Base-by-base conservation (phyloP, 148 eudicot genomes). In the Arbutus unedo region DNA sequence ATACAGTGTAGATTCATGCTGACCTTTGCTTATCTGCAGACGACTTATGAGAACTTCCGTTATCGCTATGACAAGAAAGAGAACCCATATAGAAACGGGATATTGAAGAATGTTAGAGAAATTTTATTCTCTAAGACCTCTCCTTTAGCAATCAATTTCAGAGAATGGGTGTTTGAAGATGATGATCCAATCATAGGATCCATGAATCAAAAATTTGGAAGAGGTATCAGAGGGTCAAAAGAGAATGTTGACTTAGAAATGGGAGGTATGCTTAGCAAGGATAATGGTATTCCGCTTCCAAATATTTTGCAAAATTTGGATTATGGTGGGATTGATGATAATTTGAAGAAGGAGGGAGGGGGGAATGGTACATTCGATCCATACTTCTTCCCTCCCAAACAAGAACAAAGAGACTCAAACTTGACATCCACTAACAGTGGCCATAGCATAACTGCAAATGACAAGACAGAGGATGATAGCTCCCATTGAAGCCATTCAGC, bases 1-100 rank as follows among this genome's bases (percentile, higher is more conserved):
- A 3, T 15, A 11, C 6, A 45, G 25, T 79, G 16, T 10, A 25
- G 8, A 78, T 59, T 43, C 54, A 1, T 81, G 23, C 70, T 67
- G 6, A 51, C 57, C 70, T 18, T 80, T 82, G 47, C 78, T 81
- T 76, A 82, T 77, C 47, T 16, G 38, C 92, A 92, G 95, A 89
- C 93, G 16, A 92, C 95, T 44, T 92, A 92, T 77, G 95, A 92
- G 85, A 92, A 92, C 86, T 92, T 92, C 49, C 87, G 95, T n/a
- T 90, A 88, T 74, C 87, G 91, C 60, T 91, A 92, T 81, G 95
- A 91, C 83, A 91, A 86, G 81, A 89, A 85, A 79, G 90, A 86
- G 83, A 92, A 92, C 82, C 93, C 93, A 53, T 89, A 87, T 81
- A 87, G 91, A 82, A 82, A 54, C 3, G 93, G 95, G 75, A 71